phyloP scores from a whole-genome alignment of 441 rosid species.

The Corymbia citriodora region DNA sequence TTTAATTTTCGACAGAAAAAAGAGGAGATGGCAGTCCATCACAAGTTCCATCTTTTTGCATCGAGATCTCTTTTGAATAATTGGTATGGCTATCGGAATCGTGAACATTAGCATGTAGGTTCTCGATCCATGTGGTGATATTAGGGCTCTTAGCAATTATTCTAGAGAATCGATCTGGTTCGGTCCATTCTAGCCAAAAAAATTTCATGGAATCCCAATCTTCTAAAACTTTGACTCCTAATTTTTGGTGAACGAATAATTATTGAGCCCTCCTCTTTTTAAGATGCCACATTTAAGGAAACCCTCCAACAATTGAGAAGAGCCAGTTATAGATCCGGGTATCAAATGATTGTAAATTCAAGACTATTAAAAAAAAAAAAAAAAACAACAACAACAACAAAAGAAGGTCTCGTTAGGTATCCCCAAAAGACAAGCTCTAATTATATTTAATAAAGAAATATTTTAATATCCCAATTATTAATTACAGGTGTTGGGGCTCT shows the following conservation, averaged over 20 bases:
- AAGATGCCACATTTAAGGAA: not conserved
- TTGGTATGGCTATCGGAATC: not conserved
- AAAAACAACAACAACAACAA: no score
- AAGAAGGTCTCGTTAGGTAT: not conserved
- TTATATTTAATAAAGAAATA: not conserved
- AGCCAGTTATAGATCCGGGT: not conserved
- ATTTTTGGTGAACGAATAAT: not conserved
- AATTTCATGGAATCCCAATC: not conserved
- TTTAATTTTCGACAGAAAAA: not conserved
- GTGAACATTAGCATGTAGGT: not conserved
- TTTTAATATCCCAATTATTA: not conserved
- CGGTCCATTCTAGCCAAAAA: not conserved
- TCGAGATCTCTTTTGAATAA: not conserved
- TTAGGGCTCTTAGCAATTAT: not conserved
- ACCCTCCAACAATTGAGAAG: not conserved
- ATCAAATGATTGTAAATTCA: not conserved
- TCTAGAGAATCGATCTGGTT: fast-evolving
- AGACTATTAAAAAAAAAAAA: not conserved
- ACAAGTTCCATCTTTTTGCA: not conserved
- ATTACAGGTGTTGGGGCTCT: not conserved
- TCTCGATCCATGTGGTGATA: not conserved
- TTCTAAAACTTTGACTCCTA: not conserved
- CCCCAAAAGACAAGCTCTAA: not conserved
- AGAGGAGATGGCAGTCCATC: not conserved
- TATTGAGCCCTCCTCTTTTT: not conserved